phyloP scores from a whole-genome alignment of 306 rosid species.

The Begonia peltatifolia region DNA sequence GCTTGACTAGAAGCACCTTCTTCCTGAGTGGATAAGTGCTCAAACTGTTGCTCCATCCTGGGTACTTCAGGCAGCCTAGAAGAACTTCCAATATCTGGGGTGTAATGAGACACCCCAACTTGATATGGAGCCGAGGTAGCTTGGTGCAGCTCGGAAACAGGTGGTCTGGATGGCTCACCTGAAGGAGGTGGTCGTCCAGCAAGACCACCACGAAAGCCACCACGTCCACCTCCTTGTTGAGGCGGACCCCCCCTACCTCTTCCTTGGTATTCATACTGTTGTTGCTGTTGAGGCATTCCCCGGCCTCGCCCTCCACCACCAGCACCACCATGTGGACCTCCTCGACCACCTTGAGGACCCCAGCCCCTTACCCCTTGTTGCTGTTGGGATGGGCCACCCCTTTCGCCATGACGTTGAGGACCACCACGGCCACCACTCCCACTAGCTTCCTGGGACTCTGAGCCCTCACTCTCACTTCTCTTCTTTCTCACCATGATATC shows the following conservation, averaged over 20 bases:
- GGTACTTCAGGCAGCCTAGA: constrained; percentile 29
- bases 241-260: constrained; percentile 66
- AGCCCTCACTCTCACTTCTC: constrained; percentile 63
- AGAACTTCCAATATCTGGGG: constrained; percentile 49
- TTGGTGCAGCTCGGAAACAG: constrained; percentile 97
- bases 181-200: constrained; percentile 31
- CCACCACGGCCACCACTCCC: constrained; percentile 25
- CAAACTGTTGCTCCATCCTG: constrained; percentile 22
- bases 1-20: constrained; percentile 27
- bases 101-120: constrained; percentile 44
- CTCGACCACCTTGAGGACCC: constrained; percentile 43
- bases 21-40: constrained; percentile 21
- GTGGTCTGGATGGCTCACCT: constrained; percentile 56
- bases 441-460: constrained; percentile 26
- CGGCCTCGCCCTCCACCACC: constrained; percentile 34
- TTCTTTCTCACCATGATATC: constrained; percentile 67
- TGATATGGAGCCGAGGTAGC: constrained; percentile 54
- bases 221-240: constrained; percentile 64
- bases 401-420: constrained; percentile 37
- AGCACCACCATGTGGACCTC: constrained; percentile 1
- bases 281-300: constrained; percentile 50
- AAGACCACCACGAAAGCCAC: constrained; percentile 17
- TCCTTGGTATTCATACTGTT: constrained; percentile 67
- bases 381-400: constrained; percentile 29
- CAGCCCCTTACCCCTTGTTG: constrained; percentile 28